Evolutionary conservation across 2,329 filamentous ascomycete genomes (phyloP), one percentile per base, ranked within the genome.

Genomic region (Cytospora chrysosperma): DNA sequence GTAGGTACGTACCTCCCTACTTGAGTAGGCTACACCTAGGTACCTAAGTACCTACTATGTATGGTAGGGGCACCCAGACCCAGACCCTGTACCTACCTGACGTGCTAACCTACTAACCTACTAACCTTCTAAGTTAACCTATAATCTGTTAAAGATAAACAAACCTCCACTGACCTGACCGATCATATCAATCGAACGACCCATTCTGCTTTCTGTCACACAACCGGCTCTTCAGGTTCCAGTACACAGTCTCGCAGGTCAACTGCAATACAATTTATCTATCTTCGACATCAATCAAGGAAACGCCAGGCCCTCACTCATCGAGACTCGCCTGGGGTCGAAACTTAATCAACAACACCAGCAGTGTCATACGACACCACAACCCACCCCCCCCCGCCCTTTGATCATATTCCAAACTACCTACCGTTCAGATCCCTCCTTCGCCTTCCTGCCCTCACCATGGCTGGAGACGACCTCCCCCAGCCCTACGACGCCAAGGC

Each of bases 401-500:
- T n/a, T n/a, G n/a, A n/a, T n/a, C n/a, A n/a, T n/a, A n/a, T n/a
- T n/a, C n/a, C 19, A 43, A 19, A 21, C 19, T 3, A 43, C 19
- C n/a, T 43, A 9, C 40, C 19, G 19, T 9, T 21, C 40, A 43
- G 5, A 9, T 7, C 26, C 13, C 8, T 17, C 15, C 12, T 26
- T 40, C n/a, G 4, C 27, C 30, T 30, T n/a, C 13, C 26, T 21
- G 15, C 13, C 24, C 49, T 54, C 67, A 70, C 49, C 61, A 79
- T 79, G 77, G 70, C 73, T 56, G 73, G 71, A 66, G 77, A 79
- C 62, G 76, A 78, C n/a, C 79, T 85, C 6, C 85, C 85, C 10
- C 84, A 86, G 66, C 84, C 85, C 6, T 87, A 86, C 75, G 84
- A 87, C 68, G 85, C 85, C 26, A 82, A 81, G 68, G 79, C 79